These are phyloP conservation scores for Trapa bicornis DNA, from an alignment of 345 rosid species.

Conservation along the genomic window DNA sequence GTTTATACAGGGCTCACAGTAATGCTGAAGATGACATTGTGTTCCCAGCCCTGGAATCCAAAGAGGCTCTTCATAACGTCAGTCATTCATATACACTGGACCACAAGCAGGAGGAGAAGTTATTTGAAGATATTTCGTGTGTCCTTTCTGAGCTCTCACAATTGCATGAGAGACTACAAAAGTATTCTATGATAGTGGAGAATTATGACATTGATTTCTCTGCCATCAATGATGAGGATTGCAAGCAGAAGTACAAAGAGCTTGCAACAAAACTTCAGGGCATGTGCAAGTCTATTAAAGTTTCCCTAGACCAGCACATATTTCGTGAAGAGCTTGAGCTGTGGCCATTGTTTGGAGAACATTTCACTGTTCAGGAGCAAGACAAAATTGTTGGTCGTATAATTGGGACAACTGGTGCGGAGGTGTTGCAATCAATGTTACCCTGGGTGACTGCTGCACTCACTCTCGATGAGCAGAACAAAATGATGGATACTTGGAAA, in stretches of 20 bases:
- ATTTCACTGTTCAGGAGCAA: conserved; percentile 75
- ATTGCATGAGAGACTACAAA: conserved; percentile 39
- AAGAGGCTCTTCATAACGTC: conserved; percentile 88
- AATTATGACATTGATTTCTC: conserved; percentile 13
- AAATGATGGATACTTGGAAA: conserved; percentile 95
- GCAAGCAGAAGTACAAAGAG: conserved; percentile 43
- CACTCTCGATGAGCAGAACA: conserved; percentile 73
- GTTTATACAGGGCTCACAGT: conserved; percentile 86
- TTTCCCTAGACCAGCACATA: conserved; percentile 76
- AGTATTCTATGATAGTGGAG: conserved; percentile 21
- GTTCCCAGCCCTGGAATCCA: conserved; percentile 86
- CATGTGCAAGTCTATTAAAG: conserved; percentile 85
- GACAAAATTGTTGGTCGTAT: conserved; percentile 83
- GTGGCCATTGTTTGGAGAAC: conserved; percentile 74
- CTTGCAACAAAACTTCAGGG: conserved; percentile 82
- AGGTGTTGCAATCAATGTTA: conserved; percentile 83
- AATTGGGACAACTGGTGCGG: conserved; percentile 88
- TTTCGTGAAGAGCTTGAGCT: conserved; percentile 77
- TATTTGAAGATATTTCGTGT: conserved; percentile 70
- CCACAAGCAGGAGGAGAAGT: conserved; percentile 82
- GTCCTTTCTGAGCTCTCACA: conserved; percentile 56
- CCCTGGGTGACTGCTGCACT: conserved; percentile 95
- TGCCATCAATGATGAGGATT: conserved; percentile 20
- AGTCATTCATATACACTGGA: conserved; percentile 86
- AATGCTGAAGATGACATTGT: conserved; percentile 94